Percentiles rank a stretch among this genome's conserved stretches.
Conservation (phyloP, 129 eudicot species). For the Helianthus tuberosus region DNA sequence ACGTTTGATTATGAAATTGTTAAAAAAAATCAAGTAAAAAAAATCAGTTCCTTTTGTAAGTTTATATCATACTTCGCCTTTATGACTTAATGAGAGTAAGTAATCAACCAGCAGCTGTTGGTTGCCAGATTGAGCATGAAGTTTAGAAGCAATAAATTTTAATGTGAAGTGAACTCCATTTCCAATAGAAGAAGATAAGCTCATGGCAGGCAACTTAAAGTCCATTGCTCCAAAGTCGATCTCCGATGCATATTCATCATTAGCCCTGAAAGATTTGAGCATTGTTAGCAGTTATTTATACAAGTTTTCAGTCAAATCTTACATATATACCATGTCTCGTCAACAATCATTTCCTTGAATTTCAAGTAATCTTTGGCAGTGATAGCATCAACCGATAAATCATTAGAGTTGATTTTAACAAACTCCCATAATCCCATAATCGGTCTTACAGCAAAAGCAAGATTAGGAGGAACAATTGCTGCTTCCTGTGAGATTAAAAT, state of each 20-base stretch:
- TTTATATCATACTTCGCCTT: conserved; percentile 62
- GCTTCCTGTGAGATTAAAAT: conserved; percentile 65
- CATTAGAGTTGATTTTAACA: conserved; percentile 63
- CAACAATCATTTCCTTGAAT: conserved; percentile 72
- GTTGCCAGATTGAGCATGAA: conserved; percentile 43
- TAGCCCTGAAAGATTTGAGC: conserved; percentile 62
- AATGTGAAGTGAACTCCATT: conserved; percentile 69
- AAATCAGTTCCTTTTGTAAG: not conserved
- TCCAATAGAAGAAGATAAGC: conserved; percentile 85
- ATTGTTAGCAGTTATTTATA: not conserved
- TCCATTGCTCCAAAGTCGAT: conserved; percentile 93
- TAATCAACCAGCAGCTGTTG: conserved; percentile 82
- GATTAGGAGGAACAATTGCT: conserved; percentile 84
- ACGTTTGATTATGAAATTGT: conserved; percentile 19
- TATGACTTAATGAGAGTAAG: conserved; percentile 67
- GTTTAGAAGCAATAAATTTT: conserved; percentile 74
- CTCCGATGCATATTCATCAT: conserved; percentile 83
- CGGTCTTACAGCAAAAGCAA: conserved; percentile 95
- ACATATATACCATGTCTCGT: conserved; percentile 63
- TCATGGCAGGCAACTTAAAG: conserved; percentile 70
- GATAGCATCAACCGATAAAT: conserved; percentile 83
- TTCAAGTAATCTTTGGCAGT: conserved; percentile 77
- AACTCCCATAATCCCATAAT: conserved; percentile 68
- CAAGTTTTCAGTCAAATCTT: not conserved
- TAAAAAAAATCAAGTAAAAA: not conserved